Percentiles rank a stretch among this genome's conserved stretches.
Conservation (phyloP, 2,329 filamentous ascomycete genomes). For the Ampelomyces quisqualis region DNA sequence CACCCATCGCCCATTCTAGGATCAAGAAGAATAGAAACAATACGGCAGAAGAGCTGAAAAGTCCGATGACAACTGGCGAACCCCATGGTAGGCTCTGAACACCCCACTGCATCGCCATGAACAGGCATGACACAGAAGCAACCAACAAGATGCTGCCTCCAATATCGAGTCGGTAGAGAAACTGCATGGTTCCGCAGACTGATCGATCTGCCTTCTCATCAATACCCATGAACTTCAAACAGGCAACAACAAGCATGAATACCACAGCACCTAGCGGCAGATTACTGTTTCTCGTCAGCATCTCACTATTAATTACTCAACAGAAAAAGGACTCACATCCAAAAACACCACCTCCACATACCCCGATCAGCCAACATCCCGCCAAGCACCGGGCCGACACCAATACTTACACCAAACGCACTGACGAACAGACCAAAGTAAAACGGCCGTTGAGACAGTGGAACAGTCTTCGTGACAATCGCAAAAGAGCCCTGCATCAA, state of each 20-base stretch:
- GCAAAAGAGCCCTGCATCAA: slow-evolving; percentile 14
- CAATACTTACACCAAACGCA: slow-evolving; percentile 33
- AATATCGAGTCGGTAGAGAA: slow-evolving; percentile 41
- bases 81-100: slow-evolving; percentile 46
- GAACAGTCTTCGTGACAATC: slow-evolving; percentile 8
- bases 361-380: slow-evolving; percentile 9
- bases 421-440: slow-evolving; percentile 30
- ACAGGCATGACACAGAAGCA: slow-evolving; percentile 41
- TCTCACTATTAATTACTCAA: neutral
- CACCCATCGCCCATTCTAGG: slow-evolving; percentile 11
- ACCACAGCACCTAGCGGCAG: neutral
- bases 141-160: slow-evolving; percentile 45
- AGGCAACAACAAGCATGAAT: slow-evolving; percentile 2
- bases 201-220: neutral
- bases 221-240: slow-evolving; percentile 9
- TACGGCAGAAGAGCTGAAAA: slow-evolving; percentile 50
- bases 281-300: neutral
- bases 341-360: slow-evolving; percentile 16
- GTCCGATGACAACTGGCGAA: slow-evolving; percentile 46
- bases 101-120: slow-evolving; percentile 51
- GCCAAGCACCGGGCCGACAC: slow-evolving; percentile 43
- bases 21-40: slow-evolving; percentile 45
- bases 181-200: neutral
- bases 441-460: slow-evolving; percentile 44
- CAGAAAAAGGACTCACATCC: neutral